Conservation (phyloP, 1,284 basidiomycete genomes). For the Pyrrhoderma lamaoense region DNA sequence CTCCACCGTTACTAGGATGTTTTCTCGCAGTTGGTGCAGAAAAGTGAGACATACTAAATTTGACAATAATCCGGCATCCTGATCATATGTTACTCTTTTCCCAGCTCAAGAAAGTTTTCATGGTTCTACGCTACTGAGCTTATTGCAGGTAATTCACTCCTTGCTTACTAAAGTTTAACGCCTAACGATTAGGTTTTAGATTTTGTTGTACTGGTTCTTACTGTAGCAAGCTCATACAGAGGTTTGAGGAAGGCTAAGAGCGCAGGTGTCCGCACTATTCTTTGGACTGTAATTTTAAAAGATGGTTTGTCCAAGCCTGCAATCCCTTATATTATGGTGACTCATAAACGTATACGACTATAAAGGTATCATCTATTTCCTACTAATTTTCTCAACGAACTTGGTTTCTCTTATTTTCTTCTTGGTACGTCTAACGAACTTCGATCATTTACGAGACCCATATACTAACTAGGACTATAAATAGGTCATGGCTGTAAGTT, state of each 20-base stretch:
- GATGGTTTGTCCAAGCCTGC: not conserved
- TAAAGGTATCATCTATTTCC: slow-evolving; percentile 6
- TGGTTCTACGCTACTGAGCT: slow-evolving; percentile 1
- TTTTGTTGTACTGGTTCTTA: slow-evolving; percentile 1
- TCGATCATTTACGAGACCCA: not conserved
- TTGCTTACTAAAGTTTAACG: too few species aligned
- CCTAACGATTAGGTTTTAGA: not conserved
- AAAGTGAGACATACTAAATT: not conserved
- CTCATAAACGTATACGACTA: too few species aligned
- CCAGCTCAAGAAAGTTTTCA: slow-evolving; percentile 8
- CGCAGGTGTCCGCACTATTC: not conserved
- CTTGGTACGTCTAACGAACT: slow-evolving; percentile 1
- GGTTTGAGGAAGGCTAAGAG: not conserved
- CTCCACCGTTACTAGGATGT: not conserved
- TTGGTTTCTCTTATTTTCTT: slow-evolving; percentile 2
- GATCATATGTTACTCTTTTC: not conserved
- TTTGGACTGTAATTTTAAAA: slow-evolving; percentile 8
- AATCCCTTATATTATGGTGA: too few species aligned
- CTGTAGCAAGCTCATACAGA: slow-evolving; percentile 8
- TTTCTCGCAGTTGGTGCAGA: slow-evolving; percentile 3
- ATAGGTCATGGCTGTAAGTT: not conserved
- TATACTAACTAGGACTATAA: not conserved
- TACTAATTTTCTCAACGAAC: slow-evolving; percentile 7
- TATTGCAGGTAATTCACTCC: not conserved
- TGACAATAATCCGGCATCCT: not conserved